Conservation (phyloP, 2,329 filamentous ascomycete genomes). For the Alternaria panax region DNA sequence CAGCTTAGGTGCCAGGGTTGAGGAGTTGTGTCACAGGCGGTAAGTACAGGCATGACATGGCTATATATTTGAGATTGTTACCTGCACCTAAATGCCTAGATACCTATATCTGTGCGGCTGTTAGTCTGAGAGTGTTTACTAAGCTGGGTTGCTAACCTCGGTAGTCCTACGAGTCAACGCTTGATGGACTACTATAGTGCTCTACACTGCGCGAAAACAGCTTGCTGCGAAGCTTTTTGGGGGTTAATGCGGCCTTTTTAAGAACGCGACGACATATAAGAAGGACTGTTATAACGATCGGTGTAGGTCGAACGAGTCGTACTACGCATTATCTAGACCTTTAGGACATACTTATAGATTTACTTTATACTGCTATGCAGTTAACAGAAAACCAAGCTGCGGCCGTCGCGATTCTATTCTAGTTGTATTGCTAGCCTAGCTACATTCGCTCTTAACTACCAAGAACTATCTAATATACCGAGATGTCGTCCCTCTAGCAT, state of each 20-base stretch:
- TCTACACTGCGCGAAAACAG: neutral
- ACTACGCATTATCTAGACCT: neutral
- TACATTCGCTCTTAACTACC: neutral
- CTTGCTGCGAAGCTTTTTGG: neutral
- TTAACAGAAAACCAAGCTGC: neutral
- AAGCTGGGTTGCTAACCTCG: neutral
- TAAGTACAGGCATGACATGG: no score
- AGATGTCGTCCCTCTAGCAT: constrained; percentile 1
- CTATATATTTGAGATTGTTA: no score
- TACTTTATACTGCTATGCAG: neutral
- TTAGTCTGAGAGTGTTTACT: neutral
- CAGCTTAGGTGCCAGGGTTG: no score
- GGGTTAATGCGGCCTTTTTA: neutral
- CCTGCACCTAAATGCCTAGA: neutral
- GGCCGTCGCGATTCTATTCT: neutral
- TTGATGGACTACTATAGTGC: neutral
- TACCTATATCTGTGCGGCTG: neutral
- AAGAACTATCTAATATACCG: constrained; percentile 1
- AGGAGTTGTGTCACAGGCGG: no score
- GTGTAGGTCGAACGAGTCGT: neutral
- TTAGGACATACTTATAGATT: neutral
- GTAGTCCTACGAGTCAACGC: neutral
- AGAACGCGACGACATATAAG: neutral
- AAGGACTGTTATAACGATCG: neutral
- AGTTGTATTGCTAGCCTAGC: neutral